These are phyloP conservation scores for Penicillium dipodomyicola DNA, from an alignment of 495 filamentous ascomycete genomes.

Conservation along the genomic window DNA sequence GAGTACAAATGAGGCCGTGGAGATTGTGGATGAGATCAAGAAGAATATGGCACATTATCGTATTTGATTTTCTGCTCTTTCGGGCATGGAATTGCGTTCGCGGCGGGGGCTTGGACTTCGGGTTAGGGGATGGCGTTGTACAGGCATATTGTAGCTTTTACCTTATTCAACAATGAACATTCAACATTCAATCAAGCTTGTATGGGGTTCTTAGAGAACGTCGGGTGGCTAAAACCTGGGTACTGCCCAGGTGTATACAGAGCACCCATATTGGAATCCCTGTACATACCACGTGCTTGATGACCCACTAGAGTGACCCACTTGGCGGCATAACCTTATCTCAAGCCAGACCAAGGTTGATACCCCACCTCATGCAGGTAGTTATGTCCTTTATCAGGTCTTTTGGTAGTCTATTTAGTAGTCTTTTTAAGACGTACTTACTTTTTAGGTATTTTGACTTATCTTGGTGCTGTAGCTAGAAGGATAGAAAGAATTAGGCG, in stretches of 20 bases:
- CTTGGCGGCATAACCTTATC: not conserved
- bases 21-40: slow-evolving; percentile 86
- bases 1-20: slow-evolving; percentile 72
- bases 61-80: slow-evolving; percentile 28
- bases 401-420: no score
- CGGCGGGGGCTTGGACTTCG: not conserved
- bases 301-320: not conserved
- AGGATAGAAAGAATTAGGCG: no score
- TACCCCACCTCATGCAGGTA: no score
- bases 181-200: not conserved
- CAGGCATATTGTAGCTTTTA: not conserved
- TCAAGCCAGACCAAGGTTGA: no score
- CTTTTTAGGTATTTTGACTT: no score
- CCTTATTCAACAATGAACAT: not conserved
- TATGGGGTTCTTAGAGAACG: not conserved
- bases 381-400: no score
- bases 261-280: no score
- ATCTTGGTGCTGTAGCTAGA: no score
- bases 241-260: no score
- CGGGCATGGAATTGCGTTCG: slow-evolving; percentile 1
- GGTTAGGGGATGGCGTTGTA: not conserved
- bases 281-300: no score
- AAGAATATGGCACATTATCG: slow-evolving; percentile 56
- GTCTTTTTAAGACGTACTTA: no score
- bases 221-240: no score